Conservation (phyloP, 208 protist genomes). For the Leishmania aethiopica region DNA sequence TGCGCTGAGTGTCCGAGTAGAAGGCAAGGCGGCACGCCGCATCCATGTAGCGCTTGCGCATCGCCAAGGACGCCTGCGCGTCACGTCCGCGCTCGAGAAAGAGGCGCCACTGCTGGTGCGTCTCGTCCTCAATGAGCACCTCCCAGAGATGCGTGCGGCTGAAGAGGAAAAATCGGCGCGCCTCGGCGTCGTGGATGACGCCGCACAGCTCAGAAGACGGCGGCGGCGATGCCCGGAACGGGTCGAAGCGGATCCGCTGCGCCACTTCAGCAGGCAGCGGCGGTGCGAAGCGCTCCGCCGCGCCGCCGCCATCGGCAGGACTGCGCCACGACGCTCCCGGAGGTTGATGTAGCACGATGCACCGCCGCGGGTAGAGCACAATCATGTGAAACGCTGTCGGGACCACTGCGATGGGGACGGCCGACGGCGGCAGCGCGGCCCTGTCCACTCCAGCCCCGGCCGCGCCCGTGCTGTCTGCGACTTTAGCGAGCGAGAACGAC, state of each 20-base stretch:
- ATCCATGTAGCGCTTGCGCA: slow-evolving; percentile 63
- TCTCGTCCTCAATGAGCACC: slow-evolving; percentile 65
- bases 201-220: slow-evolving; percentile 29
- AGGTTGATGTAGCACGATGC: slow-evolving; percentile 83
- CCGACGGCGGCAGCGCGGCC: slow-evolving; percentile 6
- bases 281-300: background rate
- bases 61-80: slow-evolving; percentile 12
- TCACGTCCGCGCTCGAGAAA: slow-evolving; percentile 69
- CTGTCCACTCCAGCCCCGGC: background rate
- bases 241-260: slow-evolving; percentile 73
- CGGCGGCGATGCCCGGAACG: slow-evolving; percentile 43
- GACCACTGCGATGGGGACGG: slow-evolving; percentile 46
- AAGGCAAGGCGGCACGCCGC: slow-evolving; percentile 59
- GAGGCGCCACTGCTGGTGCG: slow-evolving; percentile 70
- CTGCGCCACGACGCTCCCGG: slow-evolving; percentile 73
- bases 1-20: slow-evolving; percentile 36
- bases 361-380: slow-evolving; percentile 79
- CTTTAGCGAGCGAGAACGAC: slow-evolving; percentile 18
- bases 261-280: slow-evolving; percentile 62
- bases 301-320: slow-evolving; percentile 17
- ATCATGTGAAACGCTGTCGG: slow-evolving; percentile 95
- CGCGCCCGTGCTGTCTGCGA: background rate
- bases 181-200: slow-evolving; percentile 49
- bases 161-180: slow-evolving; percentile 62
- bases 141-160: slow-evolving; percentile 54